Evolutionary conservation across 2,329 filamentous ascomycete species (phyloP), one percentile per base, ranked within the genome.

Genomic region (Bipolaris oryzae): DNA sequence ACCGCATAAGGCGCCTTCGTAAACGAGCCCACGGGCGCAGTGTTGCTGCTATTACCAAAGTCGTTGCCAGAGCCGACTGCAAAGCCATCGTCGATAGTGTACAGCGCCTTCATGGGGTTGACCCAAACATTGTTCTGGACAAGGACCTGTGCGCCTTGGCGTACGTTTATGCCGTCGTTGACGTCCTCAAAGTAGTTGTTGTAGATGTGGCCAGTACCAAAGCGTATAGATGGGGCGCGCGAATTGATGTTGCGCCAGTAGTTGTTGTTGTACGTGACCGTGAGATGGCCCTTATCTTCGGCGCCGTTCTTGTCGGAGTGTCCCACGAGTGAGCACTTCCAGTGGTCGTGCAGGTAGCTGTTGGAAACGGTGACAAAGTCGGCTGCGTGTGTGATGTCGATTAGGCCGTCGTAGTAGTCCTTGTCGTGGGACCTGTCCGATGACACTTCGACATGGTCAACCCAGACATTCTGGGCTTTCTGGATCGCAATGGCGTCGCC

Each of bases 381-480:
- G 9, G 82, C 78, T 44, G 79, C 88, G 75, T 89, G 87, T 47
- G 83, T 88, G 48, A 85, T 76, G 65, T 90, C 88, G 44, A 87
- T 76, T 1, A 90, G 82, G 31, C 88, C 87, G 54, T 90, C 88
- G 69, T 88, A 89, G 78, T 84, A 88, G 78, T 90, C 86, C 78
- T 90, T 90, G 78, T 81, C 85, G 70, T 84, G 79, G 65, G 81
- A 77, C 33, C 72, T 69, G 75, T 89, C 82, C 21, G 84, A 85
- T 4, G 82, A 86, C 20, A 90, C 79, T 61, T 90, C 87, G 71
- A 81, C 80, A 77, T 89, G 87, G 76, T 90, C 87, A 47, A 90
- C 77, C 88, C 88, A 90, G 25, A 87, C 77, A 52, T 83, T 82
- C 4, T 69, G 78, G 1, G 78, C 75, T 2, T 69, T 66, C 58